Conservation (phyloP, 2,329 filamentous ascomycete species). For the Westerdykella aurantiaca region DNA sequence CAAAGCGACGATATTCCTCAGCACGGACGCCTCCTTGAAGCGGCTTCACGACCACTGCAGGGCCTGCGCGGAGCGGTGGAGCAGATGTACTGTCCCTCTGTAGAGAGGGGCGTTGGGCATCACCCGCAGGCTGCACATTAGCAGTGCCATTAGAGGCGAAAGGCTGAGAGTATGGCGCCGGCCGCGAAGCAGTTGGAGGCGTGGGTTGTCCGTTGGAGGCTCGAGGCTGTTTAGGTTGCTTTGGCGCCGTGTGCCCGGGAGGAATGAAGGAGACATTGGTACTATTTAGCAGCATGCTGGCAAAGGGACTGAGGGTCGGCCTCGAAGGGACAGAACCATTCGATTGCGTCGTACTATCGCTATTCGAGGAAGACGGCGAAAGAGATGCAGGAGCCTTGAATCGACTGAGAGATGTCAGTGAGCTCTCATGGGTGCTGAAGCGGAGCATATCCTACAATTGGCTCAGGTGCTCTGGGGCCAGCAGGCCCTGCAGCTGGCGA, state of each 20-base stretch:
- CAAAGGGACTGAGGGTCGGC: conserved; percentile 46
- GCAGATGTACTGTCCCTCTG: not conserved
- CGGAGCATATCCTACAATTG: conserved; percentile 51
- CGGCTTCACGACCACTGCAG: conserved; percentile 47
- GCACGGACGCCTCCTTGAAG: conserved; percentile 37
- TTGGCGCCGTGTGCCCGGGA: conserved; percentile 7
- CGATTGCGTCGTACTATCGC: conserved; percentile 9
- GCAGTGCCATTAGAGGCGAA: conserved; percentile 9
- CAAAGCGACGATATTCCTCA: conserved; percentile 38
- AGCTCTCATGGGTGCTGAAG: not conserved
- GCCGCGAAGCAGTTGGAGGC: conserved; percentile 8
- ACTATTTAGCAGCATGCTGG: conserved; percentile 47
- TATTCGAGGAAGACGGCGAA: conserved; percentile 28
- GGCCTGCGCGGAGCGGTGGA: conserved; percentile 23
- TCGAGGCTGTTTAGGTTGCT: conserved; percentile 6
- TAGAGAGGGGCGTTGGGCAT: conserved; percentile 6
- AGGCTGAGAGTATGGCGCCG: conserved; percentile 8
- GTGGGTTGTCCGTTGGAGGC: conserved; percentile 8
- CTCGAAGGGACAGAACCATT: conserved; percentile 17
- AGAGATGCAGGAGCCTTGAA: conserved; percentile 30
- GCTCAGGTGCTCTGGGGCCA: conserved; percentile 65
- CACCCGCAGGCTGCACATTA: conserved; percentile 12
- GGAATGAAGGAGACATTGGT: conserved; percentile 36
- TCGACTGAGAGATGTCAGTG: conserved; percentile 18
- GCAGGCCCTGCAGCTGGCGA: conserved; percentile 66